These are phyloP conservation scores for Trichoderma atroviride DNA, from an alignment of 2,329 filamentous ascomycete species.

Conservation along the genomic window DNA sequence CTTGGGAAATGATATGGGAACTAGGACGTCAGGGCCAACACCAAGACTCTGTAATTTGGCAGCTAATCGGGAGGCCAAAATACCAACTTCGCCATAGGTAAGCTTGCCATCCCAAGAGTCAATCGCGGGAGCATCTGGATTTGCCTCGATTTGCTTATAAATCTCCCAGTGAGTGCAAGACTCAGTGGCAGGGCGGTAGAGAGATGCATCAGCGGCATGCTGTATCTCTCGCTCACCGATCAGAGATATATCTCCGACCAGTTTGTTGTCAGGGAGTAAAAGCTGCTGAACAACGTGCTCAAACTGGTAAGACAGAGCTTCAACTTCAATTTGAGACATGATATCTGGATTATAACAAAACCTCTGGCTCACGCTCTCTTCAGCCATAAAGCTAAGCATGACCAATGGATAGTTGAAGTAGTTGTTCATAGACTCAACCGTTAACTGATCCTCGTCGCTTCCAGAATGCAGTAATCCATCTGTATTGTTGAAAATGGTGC, in stretches of 20 bases:
- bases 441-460: slow-evolving; percentile 5
- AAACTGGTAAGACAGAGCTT: slow-evolving; percentile 28
- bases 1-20: slow-evolving; percentile 15
- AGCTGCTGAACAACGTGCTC: slow-evolving; percentile 28
- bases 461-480: slow-evolving; percentile 1
- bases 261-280: not conserved
- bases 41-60: not conserved
- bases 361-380: slow-evolving; percentile 3
- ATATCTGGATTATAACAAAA: slow-evolving; percentile 25
- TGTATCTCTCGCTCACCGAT: not conserved
- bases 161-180: slow-evolving; percentile 11
- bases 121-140: slow-evolving; percentile 9
- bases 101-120: slow-evolving; percentile 16
- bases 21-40: not conserved
- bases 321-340: slow-evolving; percentile 17
- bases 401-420: slow-evolving; percentile 31
- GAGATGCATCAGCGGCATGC: not conserved
- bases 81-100: slow-evolving; percentile 29
- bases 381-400: slow-evolving; percentile 21
- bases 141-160: slow-evolving; percentile 3
- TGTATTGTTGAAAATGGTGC: not conserved
- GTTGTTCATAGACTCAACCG: slow-evolving; percentile 14
- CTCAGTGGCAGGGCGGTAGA: not conserved
- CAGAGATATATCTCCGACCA: slow-evolving; percentile 11
- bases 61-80: slow-evolving; percentile 43